Evolutionary conservation across 257 asterid genomes (phyloP).

Genomic region (Thymus mandschuricus): DNA sequence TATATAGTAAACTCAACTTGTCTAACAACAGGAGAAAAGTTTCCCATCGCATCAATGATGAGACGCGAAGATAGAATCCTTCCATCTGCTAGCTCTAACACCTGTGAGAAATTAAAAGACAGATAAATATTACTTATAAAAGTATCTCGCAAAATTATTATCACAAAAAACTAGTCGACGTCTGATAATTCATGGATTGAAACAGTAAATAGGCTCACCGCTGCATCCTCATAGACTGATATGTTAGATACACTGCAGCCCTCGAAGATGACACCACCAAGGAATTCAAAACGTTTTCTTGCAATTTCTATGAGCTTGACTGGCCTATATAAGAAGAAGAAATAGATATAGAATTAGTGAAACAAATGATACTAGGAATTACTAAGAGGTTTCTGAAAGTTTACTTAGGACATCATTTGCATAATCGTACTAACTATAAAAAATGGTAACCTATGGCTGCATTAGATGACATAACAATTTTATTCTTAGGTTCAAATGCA

Average conservation of each 20-base stretch:
- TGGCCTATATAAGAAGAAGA: constrained; percentile 57
- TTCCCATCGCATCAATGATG: constrained; percentile 96
- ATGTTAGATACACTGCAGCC: constrained; percentile 71
- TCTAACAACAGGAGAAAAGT: constrained; percentile 91
- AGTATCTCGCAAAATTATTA: background rate
- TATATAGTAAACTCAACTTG: constrained; percentile 55
- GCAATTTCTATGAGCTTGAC: constrained; percentile 74
- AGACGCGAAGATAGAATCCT: constrained; percentile 74
- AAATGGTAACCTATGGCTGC: background rate
- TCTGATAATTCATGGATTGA: constrained; percentile 18
- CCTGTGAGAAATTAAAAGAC: constrained; percentile 43
- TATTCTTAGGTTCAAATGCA: background rate
- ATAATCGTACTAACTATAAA: background rate
- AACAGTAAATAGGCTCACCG: constrained; percentile 61
- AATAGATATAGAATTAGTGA: constrained; percentile 6
- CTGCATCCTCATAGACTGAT: constrained; percentile 69
- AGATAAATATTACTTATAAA: background rate
- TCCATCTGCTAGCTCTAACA: constrained; percentile 66
- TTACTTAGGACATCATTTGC: background rate
- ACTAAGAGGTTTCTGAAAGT: background rate
- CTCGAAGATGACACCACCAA: constrained; percentile 88
- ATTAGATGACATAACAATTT: background rate
- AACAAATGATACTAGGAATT: background rate
- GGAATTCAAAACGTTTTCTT: constrained; percentile 65
- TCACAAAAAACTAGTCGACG: background rate